These are phyloP conservation scores for Lachnellula cervina DNA, from an alignment of 2,329 filamentous ascomycete species.

Conservation along the genomic window DNA sequence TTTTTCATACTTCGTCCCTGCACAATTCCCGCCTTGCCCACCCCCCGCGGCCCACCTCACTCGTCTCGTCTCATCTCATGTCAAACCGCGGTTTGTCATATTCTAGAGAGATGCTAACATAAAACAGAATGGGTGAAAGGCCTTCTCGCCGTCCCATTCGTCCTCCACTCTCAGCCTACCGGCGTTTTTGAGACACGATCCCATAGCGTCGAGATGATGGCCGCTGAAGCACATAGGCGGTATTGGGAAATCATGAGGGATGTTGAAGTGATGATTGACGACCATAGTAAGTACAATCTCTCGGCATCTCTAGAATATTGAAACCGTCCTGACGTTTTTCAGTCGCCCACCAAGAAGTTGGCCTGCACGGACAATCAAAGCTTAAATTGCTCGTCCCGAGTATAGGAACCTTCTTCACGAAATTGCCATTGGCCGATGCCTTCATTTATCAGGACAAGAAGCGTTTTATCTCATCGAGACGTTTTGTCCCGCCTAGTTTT, in stretches of 20 bases:
- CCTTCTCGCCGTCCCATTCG: constrained; percentile 89
- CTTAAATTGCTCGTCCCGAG: constrained; percentile 87
- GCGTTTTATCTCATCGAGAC: constrained; percentile 80
- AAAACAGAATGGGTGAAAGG: constrained; percentile 89
- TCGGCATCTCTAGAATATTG: too few relatives aligned
- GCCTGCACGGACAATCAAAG: constrained; percentile 71
- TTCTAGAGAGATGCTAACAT: constrained; percentile 1
- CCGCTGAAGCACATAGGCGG: constrained; percentile 73
- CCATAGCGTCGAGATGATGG: constrained; percentile 64
- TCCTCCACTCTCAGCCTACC: constrained; percentile 91
- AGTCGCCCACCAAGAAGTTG: constrained; percentile 67
- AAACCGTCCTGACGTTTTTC: neutral
- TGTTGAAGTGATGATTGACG: constrained; percentile 84
- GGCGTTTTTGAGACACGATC: constrained; percentile 70
- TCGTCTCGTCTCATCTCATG: neutral
- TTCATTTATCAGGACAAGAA: constrained; percentile 86
- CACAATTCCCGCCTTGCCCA: neutral
- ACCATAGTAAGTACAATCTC: constrained; percentile 63
- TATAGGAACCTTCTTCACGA: constrained; percentile 91
- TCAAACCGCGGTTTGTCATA: neutral
- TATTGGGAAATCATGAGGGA: constrained; percentile 96
- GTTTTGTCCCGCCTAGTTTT: constrained; percentile 94
- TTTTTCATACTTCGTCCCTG: neutral
- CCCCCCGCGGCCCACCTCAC: neutral
- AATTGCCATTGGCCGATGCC: constrained; percentile 78